phyloP scores from a whole-genome alignment of 306 rosid species.

The Corylus americana region DNA sequence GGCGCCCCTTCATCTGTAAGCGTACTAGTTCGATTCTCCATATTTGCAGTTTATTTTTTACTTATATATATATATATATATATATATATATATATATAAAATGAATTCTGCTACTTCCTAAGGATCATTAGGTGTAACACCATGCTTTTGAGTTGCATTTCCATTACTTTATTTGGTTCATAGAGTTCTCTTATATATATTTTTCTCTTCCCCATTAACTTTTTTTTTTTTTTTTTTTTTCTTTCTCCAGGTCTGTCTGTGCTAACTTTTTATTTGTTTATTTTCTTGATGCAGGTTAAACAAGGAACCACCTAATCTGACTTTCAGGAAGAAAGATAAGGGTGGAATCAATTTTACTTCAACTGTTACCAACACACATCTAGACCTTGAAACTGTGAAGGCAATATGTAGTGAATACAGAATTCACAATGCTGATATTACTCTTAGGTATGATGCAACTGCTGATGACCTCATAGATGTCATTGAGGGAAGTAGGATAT shows the following conservation, averaged over 20 bases:
- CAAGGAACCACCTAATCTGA: constrained; percentile 92
- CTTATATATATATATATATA: too few species aligned
- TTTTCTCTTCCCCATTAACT: background rate
- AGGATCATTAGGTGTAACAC: background rate
- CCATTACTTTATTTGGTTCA: background rate
- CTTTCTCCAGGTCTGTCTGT: background rate
- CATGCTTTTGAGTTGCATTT: background rate
- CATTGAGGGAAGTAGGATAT: constrained; percentile 90
- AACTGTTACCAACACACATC: constrained; percentile 78
- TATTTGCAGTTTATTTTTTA: too few species aligned
- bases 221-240: too few species aligned
- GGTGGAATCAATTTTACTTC: constrained; percentile 96
- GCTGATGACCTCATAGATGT: constrained; percentile 97
- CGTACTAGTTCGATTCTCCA: too few species aligned
- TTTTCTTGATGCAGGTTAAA: constrained; percentile 58
- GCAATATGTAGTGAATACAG: constrained; percentile 94
- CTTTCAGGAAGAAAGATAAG: constrained; percentile 93
- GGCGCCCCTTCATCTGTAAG: too few species aligned
- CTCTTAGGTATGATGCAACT: constrained; percentile 91
- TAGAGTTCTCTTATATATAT: background rate
- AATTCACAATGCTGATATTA: constrained; percentile 95
- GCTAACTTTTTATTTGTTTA: constrained; percentile 23
- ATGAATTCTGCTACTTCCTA: background rate
- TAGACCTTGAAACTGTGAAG: constrained; percentile 93
- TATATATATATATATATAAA: too few species aligned